A percentile compares a stretch with the other conserved stretches of the same genome.
Evolutionary conservation across 2,329 filamentous ascomycete species (phyloP).

Genomic region (Clarireedia homoeocarpa): DNA sequence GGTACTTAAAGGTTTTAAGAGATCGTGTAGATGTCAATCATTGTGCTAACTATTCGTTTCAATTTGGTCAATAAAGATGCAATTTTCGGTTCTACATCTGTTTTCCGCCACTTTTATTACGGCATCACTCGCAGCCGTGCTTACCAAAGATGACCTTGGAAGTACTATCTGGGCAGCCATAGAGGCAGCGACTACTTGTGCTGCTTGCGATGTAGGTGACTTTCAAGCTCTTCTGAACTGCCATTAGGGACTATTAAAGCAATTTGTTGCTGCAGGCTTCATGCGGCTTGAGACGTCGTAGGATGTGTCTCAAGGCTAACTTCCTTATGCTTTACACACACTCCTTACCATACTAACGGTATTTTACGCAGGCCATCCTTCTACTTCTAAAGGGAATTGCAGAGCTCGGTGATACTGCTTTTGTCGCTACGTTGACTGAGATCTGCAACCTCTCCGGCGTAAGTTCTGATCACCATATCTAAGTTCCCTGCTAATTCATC

Average conservation of each 20-base stretch:
- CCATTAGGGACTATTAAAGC: neutral
- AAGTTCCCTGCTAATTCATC: neutral
- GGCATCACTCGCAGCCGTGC: neutral
- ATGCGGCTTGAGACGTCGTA: too few relatives aligned
- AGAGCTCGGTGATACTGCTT: conserved; percentile 34
- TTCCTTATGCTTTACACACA: too few relatives aligned
- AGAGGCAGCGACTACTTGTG: conserved; percentile 2
- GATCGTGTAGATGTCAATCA: neutral
- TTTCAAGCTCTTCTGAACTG: neutral
- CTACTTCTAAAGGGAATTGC: conserved; percentile 38
- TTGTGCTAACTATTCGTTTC: too few relatives aligned
- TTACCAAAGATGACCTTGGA: conserved; percentile 3
- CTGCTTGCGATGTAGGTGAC: conserved; percentile 7
- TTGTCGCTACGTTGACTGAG: conserved; percentile 32
- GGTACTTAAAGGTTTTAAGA: neutral
- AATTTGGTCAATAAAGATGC: neutral
- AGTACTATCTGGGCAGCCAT: conserved; percentile 8
- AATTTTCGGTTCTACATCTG: neutral
- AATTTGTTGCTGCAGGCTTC: neutral
- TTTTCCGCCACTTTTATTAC: neutral
- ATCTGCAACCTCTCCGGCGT: conserved; percentile 26
- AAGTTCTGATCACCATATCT: conserved; percentile 6
- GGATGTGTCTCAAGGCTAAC: too few relatives aligned
- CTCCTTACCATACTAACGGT: neutral
- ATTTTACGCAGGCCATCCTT: conserved; percentile 26